A percentile compares a stretch with the other conserved stretches of the same genome.
These are phyloP conservation scores for Caryopteris hybrid DNA, from an alignment of 305 asterid species.

Conservation along the genomic window DNA sequence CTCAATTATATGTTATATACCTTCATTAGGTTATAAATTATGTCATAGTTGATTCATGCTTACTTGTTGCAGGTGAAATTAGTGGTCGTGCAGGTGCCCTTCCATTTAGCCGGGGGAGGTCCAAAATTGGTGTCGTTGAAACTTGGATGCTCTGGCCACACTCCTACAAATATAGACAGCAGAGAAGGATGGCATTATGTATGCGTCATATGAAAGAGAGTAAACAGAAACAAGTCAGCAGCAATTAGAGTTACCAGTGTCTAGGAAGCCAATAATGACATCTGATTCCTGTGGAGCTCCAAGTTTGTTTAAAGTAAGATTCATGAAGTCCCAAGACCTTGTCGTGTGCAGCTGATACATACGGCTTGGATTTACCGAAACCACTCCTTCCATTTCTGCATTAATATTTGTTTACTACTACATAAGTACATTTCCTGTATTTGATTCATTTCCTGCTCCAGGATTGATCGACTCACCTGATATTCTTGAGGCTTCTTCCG, in stretches of 20 bases:
- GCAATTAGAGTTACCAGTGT: constrained; percentile 24
- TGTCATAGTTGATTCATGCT: neutral
- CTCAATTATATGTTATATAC: too few relatives aligned
- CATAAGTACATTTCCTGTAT: neutral
- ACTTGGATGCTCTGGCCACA: constrained; percentile 44
- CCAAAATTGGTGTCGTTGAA: constrained; percentile 30
- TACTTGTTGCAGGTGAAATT: constrained; percentile 40
- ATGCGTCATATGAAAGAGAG: too few relatives aligned
- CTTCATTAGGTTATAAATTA: too few relatives aligned
- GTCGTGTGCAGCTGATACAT: constrained; percentile 42
- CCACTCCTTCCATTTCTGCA: constrained; percentile 59
- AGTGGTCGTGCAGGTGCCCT: constrained; percentile 26
- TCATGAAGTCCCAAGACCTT: constrained; percentile 59
- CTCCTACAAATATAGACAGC: constrained; percentile 18
- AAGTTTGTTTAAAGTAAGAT: constrained; percentile 23
- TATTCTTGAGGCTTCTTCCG: constrained; percentile 30
- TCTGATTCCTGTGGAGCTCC: constrained; percentile 40
- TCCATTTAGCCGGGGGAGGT: constrained; percentile 37
- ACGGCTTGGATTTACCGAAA: constrained; percentile 43
- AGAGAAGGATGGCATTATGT: too few relatives aligned
- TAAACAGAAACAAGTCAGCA: neutral
- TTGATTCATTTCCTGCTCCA: neutral
- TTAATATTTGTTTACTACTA: neutral
- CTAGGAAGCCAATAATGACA: constrained; percentile 44
- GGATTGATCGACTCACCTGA: constrained; percentile 18